Percentiles rank a stretch among this genome's conserved stretches.
Evolutionary conservation across 2,329 filamentous ascomycete genomes (phyloP).

Genomic region (Dothiorella sarmentorum): DNA sequence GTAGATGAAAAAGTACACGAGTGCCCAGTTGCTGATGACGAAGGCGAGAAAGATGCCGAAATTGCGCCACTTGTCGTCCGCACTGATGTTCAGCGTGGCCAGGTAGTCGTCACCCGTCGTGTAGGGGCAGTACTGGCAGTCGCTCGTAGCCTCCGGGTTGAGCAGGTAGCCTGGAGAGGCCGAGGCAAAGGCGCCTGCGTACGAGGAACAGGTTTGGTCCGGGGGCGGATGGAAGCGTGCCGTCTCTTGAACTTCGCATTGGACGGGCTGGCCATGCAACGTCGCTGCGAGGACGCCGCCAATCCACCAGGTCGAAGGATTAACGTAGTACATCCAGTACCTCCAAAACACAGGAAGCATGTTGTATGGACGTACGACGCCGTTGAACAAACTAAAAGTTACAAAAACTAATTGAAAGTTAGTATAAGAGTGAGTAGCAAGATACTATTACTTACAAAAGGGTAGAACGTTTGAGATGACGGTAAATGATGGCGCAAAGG

Average conservation of each 20-base stretch:
- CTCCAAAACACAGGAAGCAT: conserved; percentile 67
- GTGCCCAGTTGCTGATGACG: conserved; percentile 64
- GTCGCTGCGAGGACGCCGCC: conserved; percentile 65
- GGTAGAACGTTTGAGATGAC: conserved; percentile 71
- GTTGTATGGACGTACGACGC: conserved; percentile 66
- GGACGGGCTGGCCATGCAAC: conserved; percentile 48
- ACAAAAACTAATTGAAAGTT: too few species aligned
- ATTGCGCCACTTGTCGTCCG: conserved; percentile 65
- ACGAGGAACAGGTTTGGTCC: conserved; percentile 61
- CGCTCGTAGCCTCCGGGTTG: conserved; percentile 54
- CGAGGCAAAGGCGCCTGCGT: conserved; percentile 59
- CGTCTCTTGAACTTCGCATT: conserved; percentile 52
- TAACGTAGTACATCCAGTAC: conserved; percentile 67
- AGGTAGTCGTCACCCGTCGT: conserved; percentile 65
- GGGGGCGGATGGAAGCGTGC: conserved; percentile 64
- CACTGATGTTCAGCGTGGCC: conserved; percentile 52
- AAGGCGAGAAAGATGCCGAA: conserved; percentile 73
- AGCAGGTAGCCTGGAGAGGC: conserved; percentile 60
- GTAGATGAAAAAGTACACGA: conserved; percentile 77
- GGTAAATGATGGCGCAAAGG: conserved; percentile 74
- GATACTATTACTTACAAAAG: too few species aligned
- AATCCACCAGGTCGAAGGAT: conserved; percentile 69
- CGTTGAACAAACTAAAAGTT: conserved; percentile 73
- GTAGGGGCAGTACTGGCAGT: conserved; percentile 71
- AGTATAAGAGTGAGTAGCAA: too few species aligned